Evolutionary conservation across 2,329 filamentous ascomycete genomes (phyloP).

Genomic region (Diaporthe vexans): DNA sequence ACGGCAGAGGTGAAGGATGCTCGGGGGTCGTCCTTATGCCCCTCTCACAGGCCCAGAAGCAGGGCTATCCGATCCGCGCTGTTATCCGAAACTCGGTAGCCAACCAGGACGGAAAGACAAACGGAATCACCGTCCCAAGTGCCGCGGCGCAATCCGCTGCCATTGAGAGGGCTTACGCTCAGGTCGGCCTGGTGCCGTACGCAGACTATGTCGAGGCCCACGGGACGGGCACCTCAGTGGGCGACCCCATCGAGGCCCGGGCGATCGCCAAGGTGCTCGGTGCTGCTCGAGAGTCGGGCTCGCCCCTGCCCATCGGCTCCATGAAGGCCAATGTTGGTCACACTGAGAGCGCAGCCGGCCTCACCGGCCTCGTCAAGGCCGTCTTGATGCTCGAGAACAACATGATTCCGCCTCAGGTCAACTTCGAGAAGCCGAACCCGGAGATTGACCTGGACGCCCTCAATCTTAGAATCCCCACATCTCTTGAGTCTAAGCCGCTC

Average conservation of each 20-base stretch:
- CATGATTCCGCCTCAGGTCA: conserved; percentile 47
- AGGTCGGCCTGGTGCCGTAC: conserved; percentile 45
- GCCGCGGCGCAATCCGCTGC: conserved; percentile 49
- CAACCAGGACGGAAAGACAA: conserved; percentile 49
- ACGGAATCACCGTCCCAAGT: conserved; percentile 55
- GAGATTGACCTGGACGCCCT: background rate
- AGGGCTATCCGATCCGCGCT: conserved; percentile 25
- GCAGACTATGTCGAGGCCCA: conserved; percentile 27
- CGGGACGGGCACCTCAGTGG: conserved; percentile 5
- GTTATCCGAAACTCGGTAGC: conserved; percentile 47
- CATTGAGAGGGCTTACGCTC: conserved; percentile 50
- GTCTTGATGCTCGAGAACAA: background rate
- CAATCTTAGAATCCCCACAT: conserved; percentile 39
- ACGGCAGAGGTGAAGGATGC: conserved; percentile 29
- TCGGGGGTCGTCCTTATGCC: conserved; percentile 24
- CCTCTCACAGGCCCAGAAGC: conserved; percentile 18
- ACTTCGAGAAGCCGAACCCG: conserved; percentile 40
- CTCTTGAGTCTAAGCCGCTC: background rate
- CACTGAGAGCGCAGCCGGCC: conserved; percentile 19
- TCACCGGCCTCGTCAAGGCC: conserved; percentile 15
- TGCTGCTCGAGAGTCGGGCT: conserved; percentile 16
- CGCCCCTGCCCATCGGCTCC: conserved; percentile 48
- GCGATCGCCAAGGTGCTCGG: conserved; percentile 31
- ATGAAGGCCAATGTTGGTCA: conserved; percentile 49
- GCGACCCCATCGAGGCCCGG: conserved; percentile 11